Evolutionary conservation across 371 early-diverging fungal species (phyloP), one percentile per base, ranked within the genome.

Genomic region (Umbelopsis sp.): DNA sequence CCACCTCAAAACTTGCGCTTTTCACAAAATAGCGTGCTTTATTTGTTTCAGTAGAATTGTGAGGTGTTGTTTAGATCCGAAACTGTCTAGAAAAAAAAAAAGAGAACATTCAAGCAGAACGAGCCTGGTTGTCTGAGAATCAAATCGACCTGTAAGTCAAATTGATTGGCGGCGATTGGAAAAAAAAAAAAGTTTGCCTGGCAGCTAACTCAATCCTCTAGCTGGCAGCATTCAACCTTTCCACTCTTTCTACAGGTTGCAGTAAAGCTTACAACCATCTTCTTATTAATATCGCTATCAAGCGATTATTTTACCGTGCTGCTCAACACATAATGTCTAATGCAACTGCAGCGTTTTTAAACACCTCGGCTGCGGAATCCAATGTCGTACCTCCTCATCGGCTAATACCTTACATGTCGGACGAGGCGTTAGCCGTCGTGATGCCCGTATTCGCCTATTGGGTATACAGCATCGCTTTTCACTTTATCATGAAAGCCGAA

Each of bases 381-480:
- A 32, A 57, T 57, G 35, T 29, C 35, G 18, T 22, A 32, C 35
- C 46, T n/a, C 65, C 44, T 29, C 65, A 64, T 48, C 65, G 65
- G n/a, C 63, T 79, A 67, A 63, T 79, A 51, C 68, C 80, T 5
- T 78, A 74, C 73, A 82, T 82, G 78, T 81, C 85, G 18, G 86
- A 87, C 69, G 82, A 87, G 73, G 64, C 83, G 24, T 69, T 84
- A 65, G 83, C 87, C 4, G 70, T 87, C n/a, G 72, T 89, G 70
- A 74, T 86, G 25, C 90, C 92, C n/a, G 70, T 89, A 62, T 73
- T 81, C 25, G 79, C 81, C 25, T 92, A 92, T 76, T 92, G 91
- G 91, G 66, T 74, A 24, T 88, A 89, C 72, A 89, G 87, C 3
- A 76, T 85, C 29, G 51, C 87, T 50, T 88, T 87, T 72, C 88